Conservation (phyloP, 2,329 filamentous ascomycete genomes). For the Trichoderma sp. region DNA sequence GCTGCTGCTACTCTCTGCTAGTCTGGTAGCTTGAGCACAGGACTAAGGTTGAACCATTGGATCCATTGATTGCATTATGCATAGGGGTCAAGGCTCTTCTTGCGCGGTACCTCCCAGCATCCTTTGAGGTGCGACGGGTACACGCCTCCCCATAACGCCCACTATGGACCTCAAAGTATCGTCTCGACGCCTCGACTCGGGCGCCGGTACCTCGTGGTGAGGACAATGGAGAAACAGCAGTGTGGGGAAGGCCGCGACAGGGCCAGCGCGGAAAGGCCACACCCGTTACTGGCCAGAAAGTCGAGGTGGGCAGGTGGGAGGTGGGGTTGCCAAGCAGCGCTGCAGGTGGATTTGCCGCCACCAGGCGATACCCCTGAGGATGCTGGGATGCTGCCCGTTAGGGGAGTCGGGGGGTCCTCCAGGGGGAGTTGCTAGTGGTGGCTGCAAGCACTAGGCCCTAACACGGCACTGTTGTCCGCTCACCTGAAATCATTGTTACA, state of each 20-base stretch:
- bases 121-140: neutral
- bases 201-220: neutral
- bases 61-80: constrained; percentile 4
- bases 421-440: neutral
- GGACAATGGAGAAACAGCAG: constrained; percentile 22
- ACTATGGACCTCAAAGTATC: neutral
- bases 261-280: constrained; percentile 20
- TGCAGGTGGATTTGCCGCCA: constrained; percentile 20
- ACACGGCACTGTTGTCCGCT: constrained; percentile 14
- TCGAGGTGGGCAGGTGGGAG: neutral
- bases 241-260: constrained; percentile 23
- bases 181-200: neutral
- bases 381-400: neutral
- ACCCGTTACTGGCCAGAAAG: constrained; percentile 18
- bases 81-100: neutral
- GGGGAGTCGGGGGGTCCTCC: neutral
- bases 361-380: constrained; percentile 17
- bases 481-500: constrained; percentile 22
- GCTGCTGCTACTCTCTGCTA: neutral
- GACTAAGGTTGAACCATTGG: neutral
- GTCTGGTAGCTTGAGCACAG: neutral
- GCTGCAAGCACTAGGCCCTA: constrained; percentile 21
- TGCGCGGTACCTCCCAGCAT: neutral
- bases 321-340: constrained; percentile 11
- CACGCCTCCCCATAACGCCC: neutral